Evolutionary conservation across 1,284 basidiomycete species (phyloP), one percentile per base, ranked within the genome.

Genomic region (Puccinia novopanici): DNA sequence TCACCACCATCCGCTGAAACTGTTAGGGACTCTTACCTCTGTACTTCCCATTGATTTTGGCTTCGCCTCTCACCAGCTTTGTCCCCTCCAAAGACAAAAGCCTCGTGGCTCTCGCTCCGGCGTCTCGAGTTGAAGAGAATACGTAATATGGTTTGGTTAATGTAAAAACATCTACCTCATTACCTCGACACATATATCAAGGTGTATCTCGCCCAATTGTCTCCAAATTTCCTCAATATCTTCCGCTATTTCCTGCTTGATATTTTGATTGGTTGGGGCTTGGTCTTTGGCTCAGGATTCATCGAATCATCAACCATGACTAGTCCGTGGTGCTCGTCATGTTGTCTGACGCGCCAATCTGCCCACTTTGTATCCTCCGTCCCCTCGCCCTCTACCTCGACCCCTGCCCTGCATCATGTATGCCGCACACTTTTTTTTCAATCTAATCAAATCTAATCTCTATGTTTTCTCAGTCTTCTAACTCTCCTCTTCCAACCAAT

Each of bases 251-350:
- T 22, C 61, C 59, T 37, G 30, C 59, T 30, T 61, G 61, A 22
- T 63, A n/a, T 34, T 42, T 63, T 34, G 40, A 63, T 40, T 27
- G 61, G 61, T 63, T 63, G 61, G 61, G 61, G 61, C 61, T 63
- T 63, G 37, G 40, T 63, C 61, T 63, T 63, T 34, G 40, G 19
- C 61, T n/a, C 40, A 22, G 8, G 61, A 63, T 40, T 37, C 3
- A n/a, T 34, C 34, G 34, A 34, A 34, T 34, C 34, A 34, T 63
- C 22, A 0, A 63, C 24, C 10, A 57, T n/a, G 37, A 17, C 19
- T 40, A 42, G 61, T 63, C 17, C 61, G 12, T 34, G n/a, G 30
- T 15, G 15, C 13, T 61, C 34, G 19, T 40, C 61, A 42, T 63
- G 17, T 40, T 63, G 34, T 40, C 3, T 63, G 13, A 61, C 34